Conservation (phyloP, 257 asterid species). For the Striga asiatica region DNA sequence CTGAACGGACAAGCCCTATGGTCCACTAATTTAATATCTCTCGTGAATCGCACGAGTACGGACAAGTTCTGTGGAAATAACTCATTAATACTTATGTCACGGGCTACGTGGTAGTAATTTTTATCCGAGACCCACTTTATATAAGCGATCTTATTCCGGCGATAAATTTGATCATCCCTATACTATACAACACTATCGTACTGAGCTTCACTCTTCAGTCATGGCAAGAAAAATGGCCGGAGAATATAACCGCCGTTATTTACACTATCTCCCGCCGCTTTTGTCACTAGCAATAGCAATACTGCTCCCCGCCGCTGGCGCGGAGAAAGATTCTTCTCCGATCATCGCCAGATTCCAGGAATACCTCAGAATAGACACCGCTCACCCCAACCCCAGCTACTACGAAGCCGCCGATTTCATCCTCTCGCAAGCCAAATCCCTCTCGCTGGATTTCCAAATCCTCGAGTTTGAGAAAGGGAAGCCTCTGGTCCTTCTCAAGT, state of each 20-base stretch:
- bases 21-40: too few species aligned
- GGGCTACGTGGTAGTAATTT: too few species aligned
- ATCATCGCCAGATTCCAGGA: constrained; percentile 71
- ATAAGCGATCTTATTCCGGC: too few species aligned
- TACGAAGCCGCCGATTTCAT: constrained; percentile 56
- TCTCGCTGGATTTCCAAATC: constrained; percentile 42
- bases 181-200: too few species aligned
- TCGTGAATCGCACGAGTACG: too few species aligned
- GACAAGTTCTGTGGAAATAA: too few species aligned
- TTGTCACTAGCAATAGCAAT: constrained; percentile 12
- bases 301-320: constrained; percentile 7
- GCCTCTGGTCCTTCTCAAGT: constrained; percentile 65
- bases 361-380: constrained; percentile 72
- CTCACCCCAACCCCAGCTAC: constrained; percentile 81
- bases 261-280: not conserved
- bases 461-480: constrained; percentile 59
- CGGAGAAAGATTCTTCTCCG: constrained; percentile 22
- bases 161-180: too few species aligned
- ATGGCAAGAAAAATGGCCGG: not conserved
- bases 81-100: too few species aligned
- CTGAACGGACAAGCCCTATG: too few species aligned
- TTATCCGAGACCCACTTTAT: too few species aligned
- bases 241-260: not conserved
- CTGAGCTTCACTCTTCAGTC: constrained; percentile 12
- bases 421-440: constrained; percentile 52